Base-by-base conservation (phyloP, 768 basidiomycete species). In the Grammothele lineata region DNA sequence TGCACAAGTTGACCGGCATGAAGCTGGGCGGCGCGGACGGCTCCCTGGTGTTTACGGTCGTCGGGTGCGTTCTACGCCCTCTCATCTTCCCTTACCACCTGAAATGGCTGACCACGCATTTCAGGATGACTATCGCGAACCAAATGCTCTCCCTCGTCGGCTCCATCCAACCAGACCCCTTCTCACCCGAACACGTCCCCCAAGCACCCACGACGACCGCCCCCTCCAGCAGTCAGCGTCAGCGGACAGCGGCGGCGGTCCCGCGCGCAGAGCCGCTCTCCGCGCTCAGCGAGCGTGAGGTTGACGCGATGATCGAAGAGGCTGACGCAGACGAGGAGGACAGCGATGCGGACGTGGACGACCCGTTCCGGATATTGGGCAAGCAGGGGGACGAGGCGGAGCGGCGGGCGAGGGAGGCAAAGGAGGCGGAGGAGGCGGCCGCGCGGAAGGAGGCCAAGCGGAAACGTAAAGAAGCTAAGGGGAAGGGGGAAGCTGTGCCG, bases 71-170 rank as follows among this genome's bases (percentile, higher is more conserved):
- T 35, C 19, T 34, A 25, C 0, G 25, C 33, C 17, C 40, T 23
- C n/a, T n/a, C n/a, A n/a, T n/a, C n/a, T n/a, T n/a, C n/a, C n/a
- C n/a, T n/a, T n/a, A n/a, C n/a, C 3, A 10, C 8, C 21, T 40
- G 11, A 5, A n/a, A n/a, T n/a, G n/a, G n/a, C n/a, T n/a, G n/a
- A n/a, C n/a, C 18, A 45, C 22, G 10, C 5, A 41, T 23, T 11
- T 18, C 59, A 96, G 93, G 21, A 63, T 93, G 48, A 92, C 85
- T 12, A 80, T 93, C 26, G 91, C 92, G 25, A 94, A 96, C 59
- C 87, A 94, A 61, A 94, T 95, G 91, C 69, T 96, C 17, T 94
- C 92, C 2, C 68, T 96, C 11, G 74, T 89, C 24, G 92, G 92
- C 8, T 92, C 91, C 3, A 71, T 93, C 48, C 87, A 89, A 56